Conservation (phyloP, 2,329 filamentous ascomycete genomes). For the Fusarium verticillioides region DNA sequence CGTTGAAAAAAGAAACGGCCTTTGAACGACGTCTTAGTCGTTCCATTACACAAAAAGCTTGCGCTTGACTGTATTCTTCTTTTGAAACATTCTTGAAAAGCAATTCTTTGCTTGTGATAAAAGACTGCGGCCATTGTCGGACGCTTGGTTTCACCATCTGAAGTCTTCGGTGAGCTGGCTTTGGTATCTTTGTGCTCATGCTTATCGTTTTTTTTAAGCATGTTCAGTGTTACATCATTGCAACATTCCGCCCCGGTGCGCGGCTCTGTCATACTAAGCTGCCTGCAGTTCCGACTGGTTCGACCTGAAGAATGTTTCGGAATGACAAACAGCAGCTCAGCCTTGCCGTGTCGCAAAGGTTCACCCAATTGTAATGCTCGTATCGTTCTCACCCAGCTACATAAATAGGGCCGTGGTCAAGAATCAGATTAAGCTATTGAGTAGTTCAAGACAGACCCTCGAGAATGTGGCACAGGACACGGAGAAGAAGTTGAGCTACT, state of each 20-base stretch:
- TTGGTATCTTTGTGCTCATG: neutral
- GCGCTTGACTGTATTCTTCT: neutral
- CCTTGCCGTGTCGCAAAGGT: slow-evolving; percentile 14
- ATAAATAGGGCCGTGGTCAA: neutral
- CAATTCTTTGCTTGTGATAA: slow-evolving; percentile 13
- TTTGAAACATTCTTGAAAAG: neutral
- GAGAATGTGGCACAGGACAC: slow-evolving; percentile 27
- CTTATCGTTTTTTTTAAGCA: slow-evolving; percentile 12
- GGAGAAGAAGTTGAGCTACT: slow-evolving; percentile 18
- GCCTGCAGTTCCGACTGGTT: slow-evolving; percentile 22
- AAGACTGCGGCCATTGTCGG: slow-evolving; percentile 28
- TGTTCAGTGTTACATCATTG: slow-evolving; percentile 19
- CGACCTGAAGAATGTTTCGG: slow-evolving; percentile 4
- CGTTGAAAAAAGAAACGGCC: slow-evolving; percentile 10
- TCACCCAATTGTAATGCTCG: neutral
- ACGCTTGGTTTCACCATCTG: slow-evolving; percentile 39
- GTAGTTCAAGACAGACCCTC: slow-evolving; percentile 33
- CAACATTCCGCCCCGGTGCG: slow-evolving; percentile 13
- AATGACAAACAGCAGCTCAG: slow-evolving; percentile 23
- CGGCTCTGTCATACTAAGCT: slow-evolving; percentile 24
- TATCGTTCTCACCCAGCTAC: neutral
- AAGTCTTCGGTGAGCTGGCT: slow-evolving; percentile 23
- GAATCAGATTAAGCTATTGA: slow-evolving; percentile 23
- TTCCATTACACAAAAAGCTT: slow-evolving; percentile 22
- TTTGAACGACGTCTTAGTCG: slow-evolving; percentile 10